Conservation (phyloP, 805 yeast genomes). For the Kodamaea nitidulidarum region DNA sequence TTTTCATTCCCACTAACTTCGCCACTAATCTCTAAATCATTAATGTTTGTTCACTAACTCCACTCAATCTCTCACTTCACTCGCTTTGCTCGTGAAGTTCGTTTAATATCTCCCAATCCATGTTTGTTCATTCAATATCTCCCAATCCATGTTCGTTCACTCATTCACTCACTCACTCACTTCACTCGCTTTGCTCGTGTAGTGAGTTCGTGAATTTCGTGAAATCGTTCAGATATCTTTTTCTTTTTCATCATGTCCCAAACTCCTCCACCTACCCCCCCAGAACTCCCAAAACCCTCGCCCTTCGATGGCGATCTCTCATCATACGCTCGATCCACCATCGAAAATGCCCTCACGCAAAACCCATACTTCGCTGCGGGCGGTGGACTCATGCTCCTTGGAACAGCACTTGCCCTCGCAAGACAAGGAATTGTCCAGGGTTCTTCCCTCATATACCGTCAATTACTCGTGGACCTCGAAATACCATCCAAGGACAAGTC, state of each 20-base stretch:
- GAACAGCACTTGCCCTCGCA: conserved; percentile 80
- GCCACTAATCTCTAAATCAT: not conserved
- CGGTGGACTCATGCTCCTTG: conserved; percentile 93
- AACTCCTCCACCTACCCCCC: not conserved
- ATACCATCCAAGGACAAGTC: conserved; percentile 91
- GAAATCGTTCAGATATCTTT: not conserved
- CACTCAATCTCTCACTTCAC: no score
- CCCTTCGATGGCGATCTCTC: conserved; percentile 19
- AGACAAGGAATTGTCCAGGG: conserved; percentile 63
- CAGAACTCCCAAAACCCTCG: not conserved
- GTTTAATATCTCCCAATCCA: no score
- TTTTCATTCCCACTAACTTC: not conserved
- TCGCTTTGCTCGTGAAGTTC: no score
- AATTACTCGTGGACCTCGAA: conserved; percentile 85
- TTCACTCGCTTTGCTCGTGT: no score
- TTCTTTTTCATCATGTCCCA: conserved; percentile 3
- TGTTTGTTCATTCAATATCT: no score
- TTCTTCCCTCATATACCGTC: conserved; percentile 70
- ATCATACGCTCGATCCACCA: not conserved
- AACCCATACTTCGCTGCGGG: conserved; percentile 99
- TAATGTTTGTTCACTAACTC: not conserved
- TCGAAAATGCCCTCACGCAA: conserved; percentile 6
- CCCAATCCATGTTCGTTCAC: no score
- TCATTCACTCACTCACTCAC: no score
- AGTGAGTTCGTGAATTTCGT: no score